A percentile compares a stretch with the other conserved stretches of the same genome.
phyloP scores from a whole-genome alignment of 164 flowering plant genomes.

The Litsea cubeba region DNA sequence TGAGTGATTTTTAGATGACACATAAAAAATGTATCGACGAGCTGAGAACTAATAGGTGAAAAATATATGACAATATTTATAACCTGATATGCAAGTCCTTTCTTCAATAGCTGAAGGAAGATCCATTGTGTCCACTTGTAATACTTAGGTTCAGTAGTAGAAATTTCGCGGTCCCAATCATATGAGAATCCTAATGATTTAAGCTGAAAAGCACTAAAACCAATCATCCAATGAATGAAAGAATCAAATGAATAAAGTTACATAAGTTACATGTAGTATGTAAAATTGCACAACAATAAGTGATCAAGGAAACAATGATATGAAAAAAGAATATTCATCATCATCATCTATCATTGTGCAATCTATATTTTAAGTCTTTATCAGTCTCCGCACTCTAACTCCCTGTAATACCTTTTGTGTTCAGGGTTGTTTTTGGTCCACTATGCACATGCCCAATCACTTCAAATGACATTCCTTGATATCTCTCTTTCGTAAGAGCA shows the following conservation, averaged over 20 bases:
- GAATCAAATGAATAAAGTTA: not conserved
- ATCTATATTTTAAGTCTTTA: no score
- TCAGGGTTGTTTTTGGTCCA: no score
- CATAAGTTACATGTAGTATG: not conserved
- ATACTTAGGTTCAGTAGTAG: conserved; percentile 87
- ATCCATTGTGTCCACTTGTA: conserved; percentile 99
- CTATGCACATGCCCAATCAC: no score
- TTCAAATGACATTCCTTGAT: no score
- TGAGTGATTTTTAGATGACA: no score
- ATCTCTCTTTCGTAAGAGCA: no score
- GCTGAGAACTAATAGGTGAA: conserved; percentile 1
- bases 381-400: no score
- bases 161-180: conserved; percentile 98
- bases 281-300: not conserved
- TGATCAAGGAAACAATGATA: not conserved
- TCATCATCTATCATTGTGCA: not conserved
- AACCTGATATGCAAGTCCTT: conserved; percentile 97
- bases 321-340: not conserved
- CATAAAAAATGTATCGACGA: not conserved
- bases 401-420: no score
- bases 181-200: conserved; percentile 94
- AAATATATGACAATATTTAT: not conserved
- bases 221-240: conserved; percentile 4
- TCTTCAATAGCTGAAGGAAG: conserved; percentile 82
- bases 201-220: conserved; percentile 35